phyloP scores from a whole-genome alignment of 2,329 filamentous ascomycete species.

The Macrophomina pseudophaseolina region DNA sequence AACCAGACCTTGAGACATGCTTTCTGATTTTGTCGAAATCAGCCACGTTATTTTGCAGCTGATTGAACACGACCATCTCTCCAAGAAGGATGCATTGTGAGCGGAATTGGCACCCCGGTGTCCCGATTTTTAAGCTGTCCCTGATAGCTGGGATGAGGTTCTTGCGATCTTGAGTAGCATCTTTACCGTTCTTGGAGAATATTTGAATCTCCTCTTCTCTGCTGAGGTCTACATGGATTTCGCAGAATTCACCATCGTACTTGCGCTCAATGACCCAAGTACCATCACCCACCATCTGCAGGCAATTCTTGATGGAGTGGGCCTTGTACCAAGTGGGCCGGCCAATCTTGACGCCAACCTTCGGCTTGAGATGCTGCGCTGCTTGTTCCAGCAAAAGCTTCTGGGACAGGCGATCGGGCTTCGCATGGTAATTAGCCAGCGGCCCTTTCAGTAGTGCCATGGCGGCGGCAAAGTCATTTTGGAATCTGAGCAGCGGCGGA shows the following conservation, averaged over 20 bases:
- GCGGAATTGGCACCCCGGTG: constrained; percentile 62
- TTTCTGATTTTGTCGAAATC: constrained; percentile 84
- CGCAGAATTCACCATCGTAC: constrained; percentile 88
- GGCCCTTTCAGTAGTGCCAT: constrained; percentile 58
- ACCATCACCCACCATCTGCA: constrained; percentile 64
- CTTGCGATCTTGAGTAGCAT: constrained; percentile 75
- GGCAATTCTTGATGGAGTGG: constrained; percentile 70
- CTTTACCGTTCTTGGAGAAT: constrained; percentile 91
- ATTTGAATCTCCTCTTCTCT: constrained; percentile 70
- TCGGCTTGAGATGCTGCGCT: constrained; percentile 43
- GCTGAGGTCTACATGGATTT: constrained; percentile 77
- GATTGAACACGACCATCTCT: constrained; percentile 79
- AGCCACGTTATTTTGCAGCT: constrained; percentile 67
- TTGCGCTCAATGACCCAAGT: constrained; percentile 79
- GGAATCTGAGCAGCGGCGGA: constrained; percentile 71
- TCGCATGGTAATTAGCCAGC: constrained; percentile 44
- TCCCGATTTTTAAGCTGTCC: constrained; percentile 67
- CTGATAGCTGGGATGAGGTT: constrained; percentile 68
- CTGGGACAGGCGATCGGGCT: constrained; percentile 41
- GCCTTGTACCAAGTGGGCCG: constrained; percentile 53
- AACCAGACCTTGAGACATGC: constrained; percentile 75
- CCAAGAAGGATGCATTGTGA: constrained; percentile 79
- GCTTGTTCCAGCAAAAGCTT: constrained; percentile 44
- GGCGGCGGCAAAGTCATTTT: constrained; percentile 69
- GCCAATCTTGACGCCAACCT: constrained; percentile 53